A percentile compares a stretch with the other conserved stretches of the same genome.
These are phyloP conservation scores for Candida wancherniae DNA, from an alignment of 805 yeast species.

Conservation along the genomic window DNA sequence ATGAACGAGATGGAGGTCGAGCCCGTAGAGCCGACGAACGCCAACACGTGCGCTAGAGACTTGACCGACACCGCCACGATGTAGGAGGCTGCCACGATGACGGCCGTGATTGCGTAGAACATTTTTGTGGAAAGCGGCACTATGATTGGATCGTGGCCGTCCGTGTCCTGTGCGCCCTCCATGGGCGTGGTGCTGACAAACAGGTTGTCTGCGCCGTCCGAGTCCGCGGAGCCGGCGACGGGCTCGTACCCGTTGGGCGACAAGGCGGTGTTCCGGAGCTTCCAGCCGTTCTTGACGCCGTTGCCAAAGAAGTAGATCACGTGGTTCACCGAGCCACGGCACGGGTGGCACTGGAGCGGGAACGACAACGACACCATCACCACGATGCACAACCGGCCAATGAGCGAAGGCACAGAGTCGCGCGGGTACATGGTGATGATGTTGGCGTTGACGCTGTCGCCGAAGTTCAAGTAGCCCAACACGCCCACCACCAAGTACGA, in stretches of 20 bases:
- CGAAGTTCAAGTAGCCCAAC: constrained; percentile 77
- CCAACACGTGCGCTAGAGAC: constrained; percentile 77
- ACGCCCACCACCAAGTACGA: constrained; percentile 64
- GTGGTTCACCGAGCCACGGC: constrained; percentile 69
- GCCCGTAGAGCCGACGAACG: constrained; percentile 90
- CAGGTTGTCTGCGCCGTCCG: constrained; percentile 11
- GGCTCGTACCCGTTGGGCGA: constrained; percentile 25
- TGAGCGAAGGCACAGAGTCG: constrained; percentile 41
- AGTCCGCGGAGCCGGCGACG: constrained; percentile 15
- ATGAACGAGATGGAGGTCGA: constrained; percentile 89
- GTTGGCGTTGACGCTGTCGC: constrained; percentile 70
- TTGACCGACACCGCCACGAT: constrained; percentile 58
- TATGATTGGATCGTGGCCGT: constrained; percentile 41
- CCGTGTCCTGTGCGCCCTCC: constrained; percentile 45
- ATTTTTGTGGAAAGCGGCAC: constrained; percentile 27
- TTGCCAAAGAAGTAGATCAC: constrained; percentile 46
- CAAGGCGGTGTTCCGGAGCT: constrained; percentile 17
- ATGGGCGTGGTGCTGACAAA: constrained; percentile 39
- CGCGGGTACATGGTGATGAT: constrained; percentile 63
- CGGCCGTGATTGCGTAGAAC: constrained; percentile 26
- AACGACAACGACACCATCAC: constrained; percentile 71
- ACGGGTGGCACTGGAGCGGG: constrained; percentile 80
- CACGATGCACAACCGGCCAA: constrained; percentile 60
- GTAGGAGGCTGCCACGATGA: constrained; percentile 50
- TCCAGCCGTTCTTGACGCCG: constrained; percentile 24